A percentile compares a stretch with the other conserved stretches of the same genome.
Conservation (phyloP, 345 rosid species). For the Rubroshorea leprosula region DNA sequence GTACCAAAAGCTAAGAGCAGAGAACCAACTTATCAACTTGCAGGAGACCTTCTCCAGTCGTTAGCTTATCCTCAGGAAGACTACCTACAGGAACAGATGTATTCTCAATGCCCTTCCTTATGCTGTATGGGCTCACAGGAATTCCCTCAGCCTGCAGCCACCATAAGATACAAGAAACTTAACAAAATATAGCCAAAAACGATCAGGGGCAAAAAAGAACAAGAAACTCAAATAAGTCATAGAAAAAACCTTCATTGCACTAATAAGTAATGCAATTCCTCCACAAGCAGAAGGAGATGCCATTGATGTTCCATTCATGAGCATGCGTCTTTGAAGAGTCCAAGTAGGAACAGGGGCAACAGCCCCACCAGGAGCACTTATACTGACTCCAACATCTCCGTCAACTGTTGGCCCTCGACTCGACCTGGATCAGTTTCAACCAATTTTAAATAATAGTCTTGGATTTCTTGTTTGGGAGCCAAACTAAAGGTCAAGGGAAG, state of each 20-base stretch:
- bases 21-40: conserved; percentile 84
- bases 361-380: conserved; percentile 99
- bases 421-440: conserved; percentile 59
- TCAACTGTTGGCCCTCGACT: conserved; percentile 97
- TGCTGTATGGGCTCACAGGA: conserved; percentile 74
- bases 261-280: conserved; percentile 80
- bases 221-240: conserved; percentile 14
- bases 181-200: conserved; percentile 6
- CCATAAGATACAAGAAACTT: conserved; percentile 19
- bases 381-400: conserved; percentile 92
- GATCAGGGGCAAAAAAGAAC: conserved; percentile 9
- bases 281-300: conserved; percentile 99
- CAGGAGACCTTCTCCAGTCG: conserved; percentile 94
- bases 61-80: conserved; percentile 74
- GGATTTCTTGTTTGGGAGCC: not conserved
- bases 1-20: conserved; percentile 8
- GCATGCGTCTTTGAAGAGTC: conserved; percentile 98
- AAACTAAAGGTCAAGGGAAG: conserved; percentile 14
- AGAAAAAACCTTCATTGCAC: conserved; percentile 84
- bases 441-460: conserved; percentile 9
- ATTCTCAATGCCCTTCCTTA: conserved; percentile 89
- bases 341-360: conserved; percentile 99
- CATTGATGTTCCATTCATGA: conserved; percentile 99
- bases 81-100: conserved; percentile 67
- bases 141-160: conserved; percentile 68